phyloP scores from a whole-genome alignment of 2,329 filamentous ascomycete genomes.

The Alternaria panax region DNA sequence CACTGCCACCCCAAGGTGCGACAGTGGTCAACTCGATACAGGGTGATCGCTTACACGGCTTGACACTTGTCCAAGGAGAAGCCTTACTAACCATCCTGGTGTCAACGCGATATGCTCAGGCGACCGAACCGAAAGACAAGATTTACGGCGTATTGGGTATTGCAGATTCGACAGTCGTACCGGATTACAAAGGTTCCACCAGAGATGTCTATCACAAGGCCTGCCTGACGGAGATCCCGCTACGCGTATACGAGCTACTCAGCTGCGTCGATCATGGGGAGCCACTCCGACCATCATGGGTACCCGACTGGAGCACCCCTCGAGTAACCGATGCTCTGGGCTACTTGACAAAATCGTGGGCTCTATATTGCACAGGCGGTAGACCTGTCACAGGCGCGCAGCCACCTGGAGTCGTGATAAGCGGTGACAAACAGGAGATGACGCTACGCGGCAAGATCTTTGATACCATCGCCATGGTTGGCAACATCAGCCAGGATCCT shows the following conservation, averaged over 20 bases:
- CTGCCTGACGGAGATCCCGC: slow-evolving; percentile 17
- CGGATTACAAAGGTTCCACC: slow-evolving; percentile 20
- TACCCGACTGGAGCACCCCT: slow-evolving; percentile 32
- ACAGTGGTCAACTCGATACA: slow-evolving; percentile 19
- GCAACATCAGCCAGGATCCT: slow-evolving; percentile 13
- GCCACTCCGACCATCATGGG: slow-evolving; percentile 30
- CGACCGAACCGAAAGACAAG: slow-evolving; percentile 35
- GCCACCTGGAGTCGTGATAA: neutral
- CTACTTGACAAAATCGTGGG: slow-evolving; percentile 29
- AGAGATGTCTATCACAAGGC: slow-evolving; percentile 32
- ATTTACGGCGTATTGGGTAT: slow-evolving; percentile 35
- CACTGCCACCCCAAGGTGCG: slow-evolving; percentile 12
- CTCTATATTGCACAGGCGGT: slow-evolving; percentile 27
- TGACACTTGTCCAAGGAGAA: slow-evolving; percentile 2
- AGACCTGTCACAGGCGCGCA: neutral
- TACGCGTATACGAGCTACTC: slow-evolving; percentile 18
- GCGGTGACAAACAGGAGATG: slow-evolving; percentile 14
- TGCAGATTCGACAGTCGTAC: slow-evolving; percentile 15
- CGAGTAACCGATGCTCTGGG: slow-evolving; percentile 32
- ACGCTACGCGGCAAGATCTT: slow-evolving; percentile 26
- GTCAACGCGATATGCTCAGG: slow-evolving; percentile 31
- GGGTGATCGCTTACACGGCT: slow-evolving; percentile 14
- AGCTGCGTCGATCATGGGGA: slow-evolving; percentile 34
- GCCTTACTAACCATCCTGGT: slow-evolving; percentile 24
- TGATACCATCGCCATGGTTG: slow-evolving; percentile 21